Evolutionary conservation across 1,284 basidiomycete genomes (phyloP).

Genomic region (Moesziomyces parantarcticus): DNA sequence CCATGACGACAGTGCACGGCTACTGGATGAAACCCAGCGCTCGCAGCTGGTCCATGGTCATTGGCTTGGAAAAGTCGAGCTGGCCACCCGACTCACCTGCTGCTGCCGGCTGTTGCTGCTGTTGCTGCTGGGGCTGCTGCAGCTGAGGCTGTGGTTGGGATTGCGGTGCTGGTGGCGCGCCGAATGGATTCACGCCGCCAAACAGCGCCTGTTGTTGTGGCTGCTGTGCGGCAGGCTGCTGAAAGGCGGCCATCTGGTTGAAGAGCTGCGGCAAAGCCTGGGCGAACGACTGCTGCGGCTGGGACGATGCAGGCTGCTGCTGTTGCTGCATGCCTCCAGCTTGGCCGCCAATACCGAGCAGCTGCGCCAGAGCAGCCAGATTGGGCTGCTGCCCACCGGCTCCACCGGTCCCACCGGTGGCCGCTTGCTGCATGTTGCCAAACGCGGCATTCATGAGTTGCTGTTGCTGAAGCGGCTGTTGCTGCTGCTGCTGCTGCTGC

Average conservation of each 20-base stretch:
- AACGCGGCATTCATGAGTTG: constrained; percentile 2
- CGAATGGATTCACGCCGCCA: constrained; percentile 6
- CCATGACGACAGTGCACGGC: background rate
- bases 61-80: constrained; percentile 40
- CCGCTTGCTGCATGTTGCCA: constrained; percentile 6
- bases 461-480: constrained; percentile 13
- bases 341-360: constrained; percentile 22
- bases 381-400: constrained; percentile 21
- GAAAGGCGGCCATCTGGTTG: constrained; percentile 3
- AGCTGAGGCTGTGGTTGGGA: background rate
- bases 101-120: constrained; percentile 7
- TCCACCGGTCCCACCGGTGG: too few species aligned
- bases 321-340: constrained; percentile 1
- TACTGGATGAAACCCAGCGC: constrained; percentile 43
- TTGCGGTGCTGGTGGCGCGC: background rate
- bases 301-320: constrained; percentile 10
- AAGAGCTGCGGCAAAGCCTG: constrained; percentile 19
- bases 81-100: background rate
- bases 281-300: constrained; percentile 10
- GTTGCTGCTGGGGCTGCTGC: background rate
- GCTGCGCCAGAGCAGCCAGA: constrained; percentile 21
- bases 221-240: constrained; percentile 1
- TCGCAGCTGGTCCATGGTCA: constrained; percentile 47
- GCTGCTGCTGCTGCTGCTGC: constrained; percentile 9
- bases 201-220: constrained; percentile 19